Evolutionary conservation across 169 alveolate species (phyloP).

Genomic region (Plasmodium chabaudi): DNA sequence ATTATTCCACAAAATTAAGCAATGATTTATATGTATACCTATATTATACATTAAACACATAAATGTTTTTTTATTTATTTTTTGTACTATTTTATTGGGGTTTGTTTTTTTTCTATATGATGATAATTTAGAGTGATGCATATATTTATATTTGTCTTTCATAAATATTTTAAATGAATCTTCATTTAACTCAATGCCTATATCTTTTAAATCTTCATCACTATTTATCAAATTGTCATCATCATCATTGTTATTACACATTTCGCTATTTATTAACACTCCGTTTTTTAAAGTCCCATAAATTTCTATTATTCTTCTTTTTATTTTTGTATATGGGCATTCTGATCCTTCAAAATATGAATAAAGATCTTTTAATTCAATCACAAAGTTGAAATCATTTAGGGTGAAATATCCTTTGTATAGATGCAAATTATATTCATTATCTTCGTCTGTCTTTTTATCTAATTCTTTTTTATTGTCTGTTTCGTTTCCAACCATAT

Average conservation of each 20-base stretch:
- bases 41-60: conserved; percentile 74
- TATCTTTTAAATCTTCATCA: not conserved
- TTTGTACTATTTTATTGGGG: not conserved
- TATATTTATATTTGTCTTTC: conserved; percentile 28
- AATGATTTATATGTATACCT: conserved; percentile 54
- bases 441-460: conserved; percentile 7
- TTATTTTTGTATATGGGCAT: conserved; percentile 71
- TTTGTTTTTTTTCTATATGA: conserved; percentile 2
- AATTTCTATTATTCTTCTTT: conserved; percentile 75
- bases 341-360: conserved; percentile 71
- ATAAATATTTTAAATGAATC: conserved; percentile 19
- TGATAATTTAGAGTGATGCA: conserved; percentile 14
- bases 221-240: conserved; percentile 7
- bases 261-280: conserved; percentile 29
- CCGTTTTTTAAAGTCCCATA: conserved; percentile 65
- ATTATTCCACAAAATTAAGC: conserved; percentile 38
- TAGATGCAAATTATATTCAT: conserved; percentile 14
- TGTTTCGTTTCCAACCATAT: not conserved
- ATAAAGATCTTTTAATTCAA: conserved; percentile 62
- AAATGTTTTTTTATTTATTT: conserved; percentile 39
- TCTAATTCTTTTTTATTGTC: not conserved
- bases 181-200: not conserved
- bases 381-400: conserved; percentile 69
- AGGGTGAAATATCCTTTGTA: conserved; percentile 51
- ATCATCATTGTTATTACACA: conserved; percentile 18